These are phyloP conservation scores for Neltuma alba DNA, from an alignment of 306 rosid genomes.

Conservation along the genomic window DNA sequence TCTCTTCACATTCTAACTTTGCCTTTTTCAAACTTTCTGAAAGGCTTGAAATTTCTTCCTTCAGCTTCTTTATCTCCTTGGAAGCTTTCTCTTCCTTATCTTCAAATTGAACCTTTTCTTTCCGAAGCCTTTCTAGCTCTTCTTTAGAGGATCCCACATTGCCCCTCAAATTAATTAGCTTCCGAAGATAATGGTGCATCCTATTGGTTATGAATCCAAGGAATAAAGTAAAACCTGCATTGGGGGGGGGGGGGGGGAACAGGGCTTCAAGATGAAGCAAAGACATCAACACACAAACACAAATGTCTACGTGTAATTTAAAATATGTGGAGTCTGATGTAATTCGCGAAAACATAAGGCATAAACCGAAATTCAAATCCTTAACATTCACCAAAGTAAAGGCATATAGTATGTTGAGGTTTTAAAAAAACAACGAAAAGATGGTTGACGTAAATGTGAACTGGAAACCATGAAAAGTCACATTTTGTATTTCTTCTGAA, in stretches of 20 bases:
- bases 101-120: conserved; percentile 51
- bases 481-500: neutral
- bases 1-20: conserved; percentile 62
- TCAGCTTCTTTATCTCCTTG: conserved; percentile 57
- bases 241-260: too few species aligned
- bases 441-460: too few species aligned
- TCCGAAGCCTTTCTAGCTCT: conserved; percentile 62
- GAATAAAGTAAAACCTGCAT: conserved; percentile 79
- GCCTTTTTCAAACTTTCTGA: conserved; percentile 67
- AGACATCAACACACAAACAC: neutral
- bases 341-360: neutral
- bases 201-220: conserved; percentile 79
- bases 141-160: conserved; percentile 61
- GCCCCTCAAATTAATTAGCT: conserved; percentile 56
- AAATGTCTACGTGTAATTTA: neutral
- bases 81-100: conserved; percentile 66
- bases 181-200: conserved; percentile 70
- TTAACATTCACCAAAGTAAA: neutral
- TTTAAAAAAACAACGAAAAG: too few species aligned
- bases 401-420: too few species aligned
- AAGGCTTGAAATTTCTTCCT: conserved; percentile 45
- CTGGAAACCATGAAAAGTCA: neutral
- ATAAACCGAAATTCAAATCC: neutral
- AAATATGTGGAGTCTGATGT: neutral
- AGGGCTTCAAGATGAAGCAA: conserved; percentile 9